Percentiles rank a stretch among this genome's conserved stretches.
These are phyloP conservation scores for Rosa rugosa DNA, from an alignment of 306 rosid species.

Conservation along the genomic window DNA sequence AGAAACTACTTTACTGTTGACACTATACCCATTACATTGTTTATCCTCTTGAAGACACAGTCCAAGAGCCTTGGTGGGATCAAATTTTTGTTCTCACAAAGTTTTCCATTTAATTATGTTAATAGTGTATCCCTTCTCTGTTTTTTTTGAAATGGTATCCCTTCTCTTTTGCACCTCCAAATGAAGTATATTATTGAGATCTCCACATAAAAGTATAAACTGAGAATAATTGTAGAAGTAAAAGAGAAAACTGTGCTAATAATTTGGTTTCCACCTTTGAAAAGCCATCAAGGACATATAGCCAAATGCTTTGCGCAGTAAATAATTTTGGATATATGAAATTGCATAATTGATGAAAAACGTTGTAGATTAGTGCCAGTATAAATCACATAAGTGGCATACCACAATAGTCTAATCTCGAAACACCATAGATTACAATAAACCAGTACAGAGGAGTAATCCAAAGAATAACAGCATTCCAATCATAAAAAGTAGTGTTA, in stretches of 20 bases:
- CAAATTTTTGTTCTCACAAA: conserved; percentile 42
- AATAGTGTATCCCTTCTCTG: conserved; percentile 43
- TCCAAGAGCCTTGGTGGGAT: conserved; percentile 46
- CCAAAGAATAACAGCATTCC: too few relatives aligned
- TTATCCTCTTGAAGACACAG: conserved; percentile 51
- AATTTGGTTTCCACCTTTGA: neutral
- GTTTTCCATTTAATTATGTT: conserved; percentile 47
- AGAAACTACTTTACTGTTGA: conserved; percentile 60
- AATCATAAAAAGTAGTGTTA: neutral
- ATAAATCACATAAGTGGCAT: neutral
- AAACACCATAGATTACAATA: too few relatives aligned
- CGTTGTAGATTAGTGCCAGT: neutral
- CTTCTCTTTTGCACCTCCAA: conserved; percentile 55
- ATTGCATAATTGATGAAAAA: neutral
- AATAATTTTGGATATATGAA: neutral
- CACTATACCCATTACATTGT: conserved; percentile 30
- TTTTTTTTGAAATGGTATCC: too few relatives aligned
- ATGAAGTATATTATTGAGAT: neutral
- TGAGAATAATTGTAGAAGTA: neutral
- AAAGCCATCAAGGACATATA: neutral
- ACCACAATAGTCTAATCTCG: neutral
- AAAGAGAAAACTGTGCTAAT: conserved; percentile 11
- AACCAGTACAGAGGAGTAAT: too few relatives aligned
- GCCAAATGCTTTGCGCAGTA: neutral
- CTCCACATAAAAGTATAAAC: conserved; percentile 8